Conservation (phyloP, 768 basidiomycete species). For the Panaeolus cyanescens region DNA sequence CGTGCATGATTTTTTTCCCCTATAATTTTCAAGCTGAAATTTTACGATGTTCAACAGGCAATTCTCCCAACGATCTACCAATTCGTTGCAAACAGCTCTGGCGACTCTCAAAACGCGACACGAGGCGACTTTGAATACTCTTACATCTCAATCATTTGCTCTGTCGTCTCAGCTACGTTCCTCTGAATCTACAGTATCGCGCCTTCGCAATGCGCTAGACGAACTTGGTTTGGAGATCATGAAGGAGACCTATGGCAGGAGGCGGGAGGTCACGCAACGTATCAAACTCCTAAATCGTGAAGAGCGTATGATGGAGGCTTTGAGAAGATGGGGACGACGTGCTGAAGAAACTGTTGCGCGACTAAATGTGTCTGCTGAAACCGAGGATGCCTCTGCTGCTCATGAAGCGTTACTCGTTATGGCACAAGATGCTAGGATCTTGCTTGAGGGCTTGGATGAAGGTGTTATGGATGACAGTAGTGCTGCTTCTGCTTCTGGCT, state of each 20-base stretch:
- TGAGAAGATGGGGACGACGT: slow-evolving; percentile 58
- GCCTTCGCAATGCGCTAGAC: slow-evolving; percentile 63
- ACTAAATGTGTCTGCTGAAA: slow-evolving; percentile 16
- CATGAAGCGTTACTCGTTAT: slow-evolving; percentile 19
- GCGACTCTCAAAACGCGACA: slow-evolving; percentile 61
- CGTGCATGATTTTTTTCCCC: slow-evolving; percentile 21
- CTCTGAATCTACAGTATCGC: slow-evolving; percentile 44
- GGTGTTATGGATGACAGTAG: slow-evolving; percentile 24
- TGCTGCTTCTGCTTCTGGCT: slow-evolving; percentile 37
- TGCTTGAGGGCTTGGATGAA: slow-evolving; percentile 24
- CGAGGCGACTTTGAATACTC: slow-evolving; percentile 57
- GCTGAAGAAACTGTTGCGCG: slow-evolving; percentile 39
- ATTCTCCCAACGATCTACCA: slow-evolving; percentile 78
- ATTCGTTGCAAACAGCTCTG: slow-evolving; percentile 64
- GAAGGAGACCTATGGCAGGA: slow-evolving; percentile 70
- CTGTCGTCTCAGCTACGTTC: slow-evolving; percentile 44
- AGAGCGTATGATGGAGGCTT: slow-evolving; percentile 53
- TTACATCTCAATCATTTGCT: slow-evolving; percentile 49
- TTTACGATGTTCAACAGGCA: slow-evolving; percentile 48
- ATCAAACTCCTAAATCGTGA: slow-evolving; percentile 67
- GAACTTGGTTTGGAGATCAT: slow-evolving; percentile 71
- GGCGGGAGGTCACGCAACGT: slow-evolving; percentile 68
- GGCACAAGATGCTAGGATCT: slow-evolving; percentile 27
- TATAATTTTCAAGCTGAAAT: neutral
- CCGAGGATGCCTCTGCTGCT: neutral